Evolutionary conservation across 106 monocot genomes (phyloP).

Genomic region (Acorus calamus): DNA sequence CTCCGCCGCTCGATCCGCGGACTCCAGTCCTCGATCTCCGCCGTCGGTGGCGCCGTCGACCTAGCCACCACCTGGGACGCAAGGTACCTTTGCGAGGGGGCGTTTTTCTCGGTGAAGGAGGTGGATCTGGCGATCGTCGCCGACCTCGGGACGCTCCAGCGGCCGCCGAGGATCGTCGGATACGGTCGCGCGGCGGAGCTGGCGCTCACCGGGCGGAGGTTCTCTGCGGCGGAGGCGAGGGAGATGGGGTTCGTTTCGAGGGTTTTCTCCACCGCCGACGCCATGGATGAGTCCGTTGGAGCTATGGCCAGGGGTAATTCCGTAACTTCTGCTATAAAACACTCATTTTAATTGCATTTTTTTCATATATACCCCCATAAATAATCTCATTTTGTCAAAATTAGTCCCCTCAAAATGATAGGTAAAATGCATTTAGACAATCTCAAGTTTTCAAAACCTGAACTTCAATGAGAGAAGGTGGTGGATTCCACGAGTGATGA

Average conservation of each 20-base stretch:
- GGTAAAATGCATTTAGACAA: too few relatives aligned
- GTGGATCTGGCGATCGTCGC: constrained; percentile 76
- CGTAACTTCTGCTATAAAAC: not conserved
- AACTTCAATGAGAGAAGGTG: too few relatives aligned
- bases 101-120: constrained; percentile 83
- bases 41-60: constrained; percentile 77
- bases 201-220: constrained; percentile 66
- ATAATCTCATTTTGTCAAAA: not conserved
- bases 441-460: too few relatives aligned
- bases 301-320: constrained; percentile 54
- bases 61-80: constrained; percentile 77
- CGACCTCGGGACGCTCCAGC: constrained; percentile 83
- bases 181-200: constrained; percentile 75
- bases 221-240: constrained; percentile 59
- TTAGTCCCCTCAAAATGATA: too few relatives aligned
- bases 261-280: constrained; percentile 32
- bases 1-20: constrained; percentile 54
- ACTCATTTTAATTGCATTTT: not conserved
- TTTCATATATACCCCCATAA: not conserved
- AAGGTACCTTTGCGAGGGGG: constrained; percentile 44
- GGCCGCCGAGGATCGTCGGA: constrained; percentile 72
- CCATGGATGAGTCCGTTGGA: constrained; percentile 38
- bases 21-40: constrained; percentile 54
- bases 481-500: too few relatives aligned
- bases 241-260: constrained; percentile 68